phyloP scores from a whole-genome alignment of 768 basidiomycete species.

The Pisolithus sp. region DNA sequence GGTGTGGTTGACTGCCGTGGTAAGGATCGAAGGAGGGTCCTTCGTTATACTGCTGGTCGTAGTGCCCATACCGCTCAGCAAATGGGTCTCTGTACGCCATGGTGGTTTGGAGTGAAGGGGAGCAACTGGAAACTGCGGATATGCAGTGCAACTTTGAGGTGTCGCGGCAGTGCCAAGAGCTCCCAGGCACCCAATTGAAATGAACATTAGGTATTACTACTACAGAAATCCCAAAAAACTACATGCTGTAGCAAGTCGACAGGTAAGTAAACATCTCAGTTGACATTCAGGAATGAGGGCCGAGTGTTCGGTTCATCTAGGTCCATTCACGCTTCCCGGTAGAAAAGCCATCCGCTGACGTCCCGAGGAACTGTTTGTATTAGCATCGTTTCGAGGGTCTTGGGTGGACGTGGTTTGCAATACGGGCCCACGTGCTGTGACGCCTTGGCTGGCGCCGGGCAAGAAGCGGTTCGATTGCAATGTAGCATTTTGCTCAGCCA shows the following conservation, averaged over 20 bases:
- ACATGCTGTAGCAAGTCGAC: no score
- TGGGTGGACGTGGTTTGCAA: slow-evolving; percentile 20
- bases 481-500: slow-evolving; percentile 1
- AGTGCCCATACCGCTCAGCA: slow-evolving; percentile 26
- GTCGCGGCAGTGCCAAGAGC: slow-evolving; percentile 1
- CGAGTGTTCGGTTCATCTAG: slow-evolving; percentile 17
- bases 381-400: slow-evolving; percentile 1
- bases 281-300: background rate
- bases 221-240: no score
- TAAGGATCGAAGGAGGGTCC: slow-evolving; percentile 43
- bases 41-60: slow-evolving; percentile 30
- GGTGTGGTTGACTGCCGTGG: slow-evolving; percentile 36
- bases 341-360: slow-evolving; percentile 53
- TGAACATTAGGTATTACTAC: no score
- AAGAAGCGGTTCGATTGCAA: slow-evolving; percentile 27
- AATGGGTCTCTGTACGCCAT: slow-evolving; percentile 57
- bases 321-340: slow-evolving; percentile 27
- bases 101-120: background rate
- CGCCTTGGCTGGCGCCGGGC: slow-evolving; percentile 22
- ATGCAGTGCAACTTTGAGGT: background rate
- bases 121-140: background rate
- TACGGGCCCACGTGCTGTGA: slow-evolving; percentile 13
- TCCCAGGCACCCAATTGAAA: slow-evolving; percentile 9
- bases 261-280: background rate
- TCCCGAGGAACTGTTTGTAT: slow-evolving; percentile 17